These are phyloP conservation scores for Lichtheimia ramosa DNA, from an alignment of 371 early-diverging fungal species.

Conservation along the genomic window DNA sequence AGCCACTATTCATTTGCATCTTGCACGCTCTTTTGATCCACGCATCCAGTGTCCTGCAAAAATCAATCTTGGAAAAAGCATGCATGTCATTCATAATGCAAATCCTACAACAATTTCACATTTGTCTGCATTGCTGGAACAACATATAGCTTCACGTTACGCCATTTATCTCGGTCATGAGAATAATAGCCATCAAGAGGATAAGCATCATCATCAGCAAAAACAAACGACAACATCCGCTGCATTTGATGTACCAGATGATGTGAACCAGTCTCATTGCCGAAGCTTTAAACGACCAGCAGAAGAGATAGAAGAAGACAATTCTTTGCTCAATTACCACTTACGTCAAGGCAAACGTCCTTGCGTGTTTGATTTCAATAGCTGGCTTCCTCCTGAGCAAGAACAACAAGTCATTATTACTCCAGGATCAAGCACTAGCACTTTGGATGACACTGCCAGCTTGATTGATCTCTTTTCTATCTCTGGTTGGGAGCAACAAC, in stretches of 20 bases:
- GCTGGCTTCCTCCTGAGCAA: slow-evolving; percentile 16
- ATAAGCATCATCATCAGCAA: not conserved
- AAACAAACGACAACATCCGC: not conserved
- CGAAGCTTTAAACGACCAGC: not conserved
- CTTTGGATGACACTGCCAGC: not conserved
- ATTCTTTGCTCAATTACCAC: not conserved
- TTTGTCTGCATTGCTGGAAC: not conserved
- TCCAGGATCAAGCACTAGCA: not conserved
- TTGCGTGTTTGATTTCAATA: slow-evolving; percentile 10
- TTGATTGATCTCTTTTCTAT: not conserved
- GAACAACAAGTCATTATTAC: slow-evolving; percentile 6
- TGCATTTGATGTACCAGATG: not conserved
- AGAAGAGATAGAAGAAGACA: not conserved
- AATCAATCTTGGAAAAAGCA: not conserved
- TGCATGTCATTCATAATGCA: not conserved
- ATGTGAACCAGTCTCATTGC: not conserved
- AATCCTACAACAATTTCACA: not conserved
- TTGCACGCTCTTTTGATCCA: not conserved
- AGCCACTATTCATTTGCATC: slow-evolving; percentile 2
- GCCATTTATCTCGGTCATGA: not conserved
- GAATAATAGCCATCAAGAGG: not conserved
- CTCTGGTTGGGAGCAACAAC: not conserved
- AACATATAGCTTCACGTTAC: not conserved
- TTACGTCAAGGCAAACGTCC: not conserved
- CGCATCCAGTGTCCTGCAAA: not conserved